A percentile compares a stretch with the other conserved stretches of the same genome.
These are phyloP conservation scores for Xylariaceae sp. DNA, from an alignment of 2,329 filamentous ascomycete genomes.

Conservation along the genomic window DNA sequence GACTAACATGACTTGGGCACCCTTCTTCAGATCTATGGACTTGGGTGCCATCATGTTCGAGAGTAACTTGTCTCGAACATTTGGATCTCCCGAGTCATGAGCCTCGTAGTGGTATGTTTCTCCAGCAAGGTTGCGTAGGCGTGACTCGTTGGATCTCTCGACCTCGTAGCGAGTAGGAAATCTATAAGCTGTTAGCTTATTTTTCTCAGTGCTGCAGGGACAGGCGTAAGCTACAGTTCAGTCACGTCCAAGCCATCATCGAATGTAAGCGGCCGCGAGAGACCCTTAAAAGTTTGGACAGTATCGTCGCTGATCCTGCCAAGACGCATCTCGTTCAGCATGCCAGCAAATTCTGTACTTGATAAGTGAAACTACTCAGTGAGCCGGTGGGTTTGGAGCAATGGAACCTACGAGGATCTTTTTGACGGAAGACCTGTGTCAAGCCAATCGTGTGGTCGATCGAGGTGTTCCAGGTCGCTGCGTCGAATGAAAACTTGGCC, in stretches of 20 bases:
- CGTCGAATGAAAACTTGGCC: slow-evolving; percentile 92
- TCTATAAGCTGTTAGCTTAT: slow-evolving; percentile 44
- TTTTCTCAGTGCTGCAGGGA: not conserved
- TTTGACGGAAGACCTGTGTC: slow-evolving; percentile 95
- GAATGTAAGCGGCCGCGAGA: slow-evolving; percentile 75
- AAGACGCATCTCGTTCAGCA: slow-evolving; percentile 98
- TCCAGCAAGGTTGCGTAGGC: slow-evolving; percentile 76
- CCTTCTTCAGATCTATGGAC: slow-evolving; percentile 80
- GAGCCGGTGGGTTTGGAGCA: not conserved
- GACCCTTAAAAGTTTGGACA: slow-evolving; percentile 74
- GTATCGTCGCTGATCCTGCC: slow-evolving; percentile 81
- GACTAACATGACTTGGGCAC: slow-evolving; percentile 99
- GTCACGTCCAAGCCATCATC: slow-evolving; percentile 82
- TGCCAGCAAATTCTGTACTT: slow-evolving; percentile 76
- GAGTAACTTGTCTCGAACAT: slow-evolving; percentile 77
- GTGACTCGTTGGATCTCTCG: slow-evolving; percentile 79
- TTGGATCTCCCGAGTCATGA: slow-evolving; percentile 75
- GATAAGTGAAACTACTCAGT: not conserved
- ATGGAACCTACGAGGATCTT: slow-evolving; percentile 68
- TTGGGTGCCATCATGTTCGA: slow-evolving; percentile 93
- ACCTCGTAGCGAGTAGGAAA: slow-evolving; percentile 93
- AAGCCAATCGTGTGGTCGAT: slow-evolving; percentile 96
- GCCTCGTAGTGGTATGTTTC: slow-evolving; percentile 73
- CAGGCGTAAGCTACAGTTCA: slow-evolving; percentile 64
- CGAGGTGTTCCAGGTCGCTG: slow-evolving; percentile 86